Base-by-base conservation (phyloP, 768 basidiomycete genomes). In the Chiua virens region DNA sequence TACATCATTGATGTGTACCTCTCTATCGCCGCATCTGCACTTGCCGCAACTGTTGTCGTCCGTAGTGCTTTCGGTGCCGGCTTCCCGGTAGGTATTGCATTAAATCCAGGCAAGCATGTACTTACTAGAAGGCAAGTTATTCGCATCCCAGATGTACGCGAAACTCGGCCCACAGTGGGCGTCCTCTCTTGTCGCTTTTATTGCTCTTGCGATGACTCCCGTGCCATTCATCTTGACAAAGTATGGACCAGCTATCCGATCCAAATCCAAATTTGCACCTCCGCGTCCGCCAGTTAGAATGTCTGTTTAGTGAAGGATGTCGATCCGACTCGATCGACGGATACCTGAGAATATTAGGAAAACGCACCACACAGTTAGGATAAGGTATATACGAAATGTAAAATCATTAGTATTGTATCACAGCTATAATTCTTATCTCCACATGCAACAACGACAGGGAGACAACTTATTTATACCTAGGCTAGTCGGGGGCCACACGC, bases 1-100 rank as follows among this genome's bases (percentile, higher is more conserved):
- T 86, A 86, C 57, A 77, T 83, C 32, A 77, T 86, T 37, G 85
- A 85, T 63, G 73, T 79, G 4, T 85, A 85, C 57, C 64, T 81
- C 20, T 62, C 72, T 50, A 71, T 76, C 5, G 77, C 83, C 8
- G 82, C 83, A 1, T 81, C 80, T 10, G 83, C 82, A 1, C 66
- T 85, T 10, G 78, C 84, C 2, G 73, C 75, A 3, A 79, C 62
- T 45, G 81, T 79, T 0, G 77, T 85, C 15, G 61, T 77, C 3
- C 76, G 81, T 17, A 82, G 80, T 56, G 53, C 78, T 9, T 78
- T 77, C 43, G 83, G 81, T 28, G 79, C 79, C 22, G 74, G 63
- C 6, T 81, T 81, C 53, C 81, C 79, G 20, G 51, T 49, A 37
- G 9, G 52, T 35, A 34, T 17, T 20, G 8, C 47, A 11, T 46